phyloP scores from a whole-genome alignment of 345 rosid species.

The Acer yangbiense region DNA sequence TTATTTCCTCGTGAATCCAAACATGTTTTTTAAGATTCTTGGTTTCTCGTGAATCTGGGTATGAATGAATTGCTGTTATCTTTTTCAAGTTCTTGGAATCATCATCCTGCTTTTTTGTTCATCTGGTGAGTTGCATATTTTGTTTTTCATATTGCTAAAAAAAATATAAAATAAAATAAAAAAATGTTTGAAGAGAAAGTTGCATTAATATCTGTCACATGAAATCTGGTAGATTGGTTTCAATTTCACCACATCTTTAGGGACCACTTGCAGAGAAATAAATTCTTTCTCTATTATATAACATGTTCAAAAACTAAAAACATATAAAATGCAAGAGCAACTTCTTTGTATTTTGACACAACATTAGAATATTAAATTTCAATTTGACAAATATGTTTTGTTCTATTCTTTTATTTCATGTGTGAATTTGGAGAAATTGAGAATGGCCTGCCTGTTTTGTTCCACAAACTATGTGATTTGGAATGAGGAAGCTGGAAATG shows the following conservation, averaged over 20 bases:
- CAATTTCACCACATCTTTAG: conserved; percentile 10
- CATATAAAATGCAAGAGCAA: neutral
- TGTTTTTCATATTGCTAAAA: conserved; percentile 12
- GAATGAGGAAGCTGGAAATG: too few species aligned
- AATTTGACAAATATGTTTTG: neutral
- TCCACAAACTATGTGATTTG: too few species aligned
- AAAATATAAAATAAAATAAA: too few species aligned
- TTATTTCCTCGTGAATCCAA: conserved; percentile 28
- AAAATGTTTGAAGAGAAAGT: conserved; percentile 23
- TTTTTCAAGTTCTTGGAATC: conserved; percentile 14
- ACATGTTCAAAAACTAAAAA: neutral
- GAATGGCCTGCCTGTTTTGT: too few species aligned
- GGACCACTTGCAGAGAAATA: conserved; percentile 29
- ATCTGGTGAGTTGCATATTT: conserved; percentile 17
- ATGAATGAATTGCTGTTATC: conserved; percentile 14
- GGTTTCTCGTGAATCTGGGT: conserved; percentile 27
- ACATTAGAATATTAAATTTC: neutral
- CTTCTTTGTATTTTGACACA: neutral
- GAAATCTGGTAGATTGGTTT: conserved; percentile 26
- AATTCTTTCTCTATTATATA: neutral
- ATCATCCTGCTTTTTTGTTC: conserved; percentile 10
- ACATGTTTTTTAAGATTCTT: conserved; percentile 9
- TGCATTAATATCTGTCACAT: conserved; percentile 34
- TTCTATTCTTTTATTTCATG: neutral
- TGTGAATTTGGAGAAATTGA: too few species aligned